Evolutionary conservation across 2,329 filamentous ascomycete genomes (phyloP), one percentile per base, ranked within the genome.

Genomic region (Stagonosporopsis vannaccii): DNA sequence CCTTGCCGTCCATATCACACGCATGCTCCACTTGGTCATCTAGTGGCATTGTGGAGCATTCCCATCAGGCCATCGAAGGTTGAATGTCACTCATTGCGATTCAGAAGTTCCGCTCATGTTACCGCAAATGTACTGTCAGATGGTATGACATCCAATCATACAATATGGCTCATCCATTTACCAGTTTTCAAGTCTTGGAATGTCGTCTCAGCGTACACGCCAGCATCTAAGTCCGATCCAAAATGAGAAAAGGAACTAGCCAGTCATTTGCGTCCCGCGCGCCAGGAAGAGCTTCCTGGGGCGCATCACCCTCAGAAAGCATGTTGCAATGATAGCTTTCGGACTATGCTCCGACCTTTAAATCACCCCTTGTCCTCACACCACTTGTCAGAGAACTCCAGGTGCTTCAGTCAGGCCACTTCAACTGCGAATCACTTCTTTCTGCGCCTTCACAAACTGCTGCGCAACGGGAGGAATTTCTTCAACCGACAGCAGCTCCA

Each of bases 211-310:
- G 13, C 12, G 23, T 20, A 25, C 25, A n/a, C 32, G 8, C 26
- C 39, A 17, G 17, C 12, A 19, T 39, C 19, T 23, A 15, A n/a
- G 5, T 26, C 19, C 22, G 23, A 28, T 15, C 28, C 25, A 39
- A 56, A 48, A 44, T 43, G 33, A 30, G 45, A 46, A 56, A 56
- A 56, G 41, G 25, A 51, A 51, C 13, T 15, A 39, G 47, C n/a
- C 42, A n/a, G 15, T 19, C 47, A 51, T 35, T n/a, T 15, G 39
- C 30, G 26, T 25, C 23, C 39, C 15, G 32, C 26, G 39, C 43
- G 22, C 28, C 33, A 44, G 8, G n/a, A 25, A n/a, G 37, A 17
- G 28, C 23, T 36, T 39, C 32, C 47, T 46, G 17, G 25, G 35
- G 26, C 30, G 40, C 33, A 13, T 28, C 47, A 25, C 43, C n/a